Conservation (phyloP, 2,329 filamentous ascomycete species). For the Venturia pyrina region DNA sequence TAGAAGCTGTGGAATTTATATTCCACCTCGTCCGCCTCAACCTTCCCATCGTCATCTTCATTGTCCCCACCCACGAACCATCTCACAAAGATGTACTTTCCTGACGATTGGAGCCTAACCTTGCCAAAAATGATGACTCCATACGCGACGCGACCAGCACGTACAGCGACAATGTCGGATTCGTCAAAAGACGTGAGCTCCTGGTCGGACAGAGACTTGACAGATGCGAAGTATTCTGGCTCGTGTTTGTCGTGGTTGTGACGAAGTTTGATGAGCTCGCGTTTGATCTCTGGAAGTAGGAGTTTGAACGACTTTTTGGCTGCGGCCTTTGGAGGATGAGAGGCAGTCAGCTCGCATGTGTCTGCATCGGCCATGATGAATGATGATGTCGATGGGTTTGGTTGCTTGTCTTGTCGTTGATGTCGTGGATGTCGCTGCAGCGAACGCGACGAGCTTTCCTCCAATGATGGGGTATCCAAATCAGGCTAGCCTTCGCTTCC, state of each 20-base stretch:
- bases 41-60: constrained; percentile 1
- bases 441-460: neutral
- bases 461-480: neutral
- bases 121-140: constrained; percentile 10
- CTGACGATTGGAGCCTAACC: constrained; percentile 1
- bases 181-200: constrained; percentile 21
- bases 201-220: constrained; percentile 31
- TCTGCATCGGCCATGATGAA: constrained; percentile 27
- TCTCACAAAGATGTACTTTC: constrained; percentile 9
- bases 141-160: constrained; percentile 9
- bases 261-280: constrained; percentile 24
- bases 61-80: constrained; percentile 11
- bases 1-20: constrained; percentile 12
- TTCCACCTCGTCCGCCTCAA: constrained; percentile 1
- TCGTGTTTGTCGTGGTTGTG: constrained; percentile 28
- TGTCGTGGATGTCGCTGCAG: too few species aligned
- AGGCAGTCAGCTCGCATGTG: constrained; percentile 23
- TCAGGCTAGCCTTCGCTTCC: neutral
- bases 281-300: constrained; percentile 23
- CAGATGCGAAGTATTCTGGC: constrained; percentile 26
- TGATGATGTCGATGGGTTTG: neutral
- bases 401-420: neutral
- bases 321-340: constrained; percentile 25
- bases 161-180: constrained; percentile 7
- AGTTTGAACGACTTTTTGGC: constrained; percentile 25